phyloP scores from a whole-genome alignment of 192 early-diverging fungal genomes.

The Gigaspora rosea region DNA sequence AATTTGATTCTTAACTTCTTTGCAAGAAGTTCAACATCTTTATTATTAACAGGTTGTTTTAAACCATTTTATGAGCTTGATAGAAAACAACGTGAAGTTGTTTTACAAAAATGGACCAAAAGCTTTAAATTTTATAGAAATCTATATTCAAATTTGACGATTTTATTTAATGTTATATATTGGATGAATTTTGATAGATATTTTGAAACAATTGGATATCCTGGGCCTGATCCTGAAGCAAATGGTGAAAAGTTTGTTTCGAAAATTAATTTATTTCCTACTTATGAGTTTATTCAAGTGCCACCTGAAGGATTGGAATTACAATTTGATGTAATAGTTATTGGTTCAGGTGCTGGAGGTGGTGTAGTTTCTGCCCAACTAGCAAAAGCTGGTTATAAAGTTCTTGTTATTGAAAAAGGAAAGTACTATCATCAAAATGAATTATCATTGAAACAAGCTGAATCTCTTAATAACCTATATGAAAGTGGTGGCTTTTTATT shows the following conservation, averaged over 20 bases:
- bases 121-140: slow-evolving; percentile 39
- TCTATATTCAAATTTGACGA: slow-evolving; percentile 33
- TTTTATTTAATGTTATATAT: neutral
- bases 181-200: neutral
- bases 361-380: slow-evolving; percentile 67
- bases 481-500: slow-evolving; percentile 55
- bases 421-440: slow-evolving; percentile 58
- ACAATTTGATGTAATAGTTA: slow-evolving; percentile 63
- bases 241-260: slow-evolving; percentile 40
- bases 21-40: slow-evolving; percentile 33
- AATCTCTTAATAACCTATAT: slow-evolving; percentile 52
- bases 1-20: slow-evolving; percentile 35
- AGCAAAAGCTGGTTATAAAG: slow-evolving; percentile 64
- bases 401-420: slow-evolving; percentile 76
- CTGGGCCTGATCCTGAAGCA: slow-evolving; percentile 49
- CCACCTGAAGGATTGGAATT: slow-evolving; percentile 38
- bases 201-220: slow-evolving; percentile 51
- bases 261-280: slow-evolving; percentile 45
- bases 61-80: slow-evolving; percentile 38
- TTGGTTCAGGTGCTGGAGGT: slow-evolving; percentile 72
- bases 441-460: slow-evolving; percentile 51
- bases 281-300: slow-evolving; percentile 53
- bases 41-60: slow-evolving; percentile 37
- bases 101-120: slow-evolving; percentile 33
- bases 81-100: slow-evolving; percentile 36